phyloP scores from a whole-genome alignment of 441 rosid genomes.

The Gossypium gossypioides region DNA sequence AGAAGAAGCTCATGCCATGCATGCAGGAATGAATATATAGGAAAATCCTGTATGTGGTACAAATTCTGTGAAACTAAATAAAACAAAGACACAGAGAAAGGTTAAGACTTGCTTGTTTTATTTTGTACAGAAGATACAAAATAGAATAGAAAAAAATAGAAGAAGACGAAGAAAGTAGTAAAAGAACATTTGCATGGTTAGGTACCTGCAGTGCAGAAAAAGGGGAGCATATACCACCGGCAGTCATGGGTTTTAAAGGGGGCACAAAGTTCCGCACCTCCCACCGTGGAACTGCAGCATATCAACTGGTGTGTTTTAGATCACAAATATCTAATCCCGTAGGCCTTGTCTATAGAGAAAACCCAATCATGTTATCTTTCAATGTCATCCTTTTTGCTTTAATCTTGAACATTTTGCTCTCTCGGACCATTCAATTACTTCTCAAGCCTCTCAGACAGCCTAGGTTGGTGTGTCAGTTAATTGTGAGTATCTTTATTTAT shows the following conservation, averaged over 20 bases:
- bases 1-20: background rate
- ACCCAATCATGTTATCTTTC: slow-evolving; percentile 33
- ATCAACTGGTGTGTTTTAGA: slow-evolving; percentile 28
- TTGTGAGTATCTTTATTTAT: slow-evolving; percentile 35
- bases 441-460: slow-evolving; percentile 71
- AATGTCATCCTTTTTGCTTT: slow-evolving; percentile 33
- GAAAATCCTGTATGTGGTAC: too few relatives aligned
- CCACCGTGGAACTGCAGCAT: slow-evolving; percentile 1
- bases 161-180: background rate
- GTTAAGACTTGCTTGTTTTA: too few relatives aligned
- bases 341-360: slow-evolving; percentile 37
- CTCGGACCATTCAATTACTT: slow-evolving; percentile 30
- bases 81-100: background rate
- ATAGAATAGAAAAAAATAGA: background rate
- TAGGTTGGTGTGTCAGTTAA: slow-evolving; percentile 49
- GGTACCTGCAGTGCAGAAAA: slow-evolving; percentile 9
- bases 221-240: background rate
- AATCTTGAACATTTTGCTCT: slow-evolving; percentile 24
- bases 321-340: slow-evolving; percentile 14
- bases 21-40: too few relatives aligned
- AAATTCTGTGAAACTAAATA: background rate
- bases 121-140: too few relatives aligned
- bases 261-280: background rate
- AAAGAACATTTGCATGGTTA: slow-evolving; percentile 24
- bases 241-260: background rate